Evolutionary conservation across 1,139 yeast genomes (phyloP), one percentile per base, ranked within the genome.

Genomic region (Chernovozyma aurita): DNA sequence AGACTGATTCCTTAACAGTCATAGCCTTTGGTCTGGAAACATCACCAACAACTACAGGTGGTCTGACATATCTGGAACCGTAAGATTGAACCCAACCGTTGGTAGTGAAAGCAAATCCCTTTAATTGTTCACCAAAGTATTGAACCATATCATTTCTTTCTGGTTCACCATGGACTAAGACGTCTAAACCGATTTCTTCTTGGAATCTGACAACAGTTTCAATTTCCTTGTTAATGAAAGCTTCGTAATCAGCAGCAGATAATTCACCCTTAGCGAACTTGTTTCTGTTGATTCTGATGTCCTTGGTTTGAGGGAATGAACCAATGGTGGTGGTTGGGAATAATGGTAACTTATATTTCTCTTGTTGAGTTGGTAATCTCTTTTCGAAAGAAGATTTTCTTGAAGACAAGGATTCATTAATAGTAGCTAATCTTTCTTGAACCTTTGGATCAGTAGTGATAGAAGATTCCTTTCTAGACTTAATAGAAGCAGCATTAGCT

Each of bases 131-230:
- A 78, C 98, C 98, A 53, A 92, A 92, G 83, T 92, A 92, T 78
- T 92, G 98, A 61, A 92, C 98, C 98, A 92, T 92, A 77, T 92
- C 98, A 76, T 92, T 92, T 83, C 98, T 86, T 80, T 94, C 98
- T 70, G 98, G 98, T 77, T 92, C 98, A 78, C 98, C 98, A 73
- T 92, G 98, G 51, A 92, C 98, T 57, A 90, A 78, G 55, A 92
- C 98, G 65, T 92, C 98, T 61, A 92, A 82, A 55, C 95, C 98
- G 61, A 90, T 79, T 67, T 92, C 96, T 75, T 92, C 98, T 79
- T 92, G 98, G 94, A 92, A 92, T 76, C 86, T 85, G 70, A 92
- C 87, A 59, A 90, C 97, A 46, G 76, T 80, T 65, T 85, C 94
- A 57, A 92, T 92, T 78, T 92, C 97, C 75, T 88, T 77, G 76